phyloP scores from a whole-genome alignment of 2,329 filamentous ascomycete genomes.

The Zasmidium citrigriseum region DNA sequence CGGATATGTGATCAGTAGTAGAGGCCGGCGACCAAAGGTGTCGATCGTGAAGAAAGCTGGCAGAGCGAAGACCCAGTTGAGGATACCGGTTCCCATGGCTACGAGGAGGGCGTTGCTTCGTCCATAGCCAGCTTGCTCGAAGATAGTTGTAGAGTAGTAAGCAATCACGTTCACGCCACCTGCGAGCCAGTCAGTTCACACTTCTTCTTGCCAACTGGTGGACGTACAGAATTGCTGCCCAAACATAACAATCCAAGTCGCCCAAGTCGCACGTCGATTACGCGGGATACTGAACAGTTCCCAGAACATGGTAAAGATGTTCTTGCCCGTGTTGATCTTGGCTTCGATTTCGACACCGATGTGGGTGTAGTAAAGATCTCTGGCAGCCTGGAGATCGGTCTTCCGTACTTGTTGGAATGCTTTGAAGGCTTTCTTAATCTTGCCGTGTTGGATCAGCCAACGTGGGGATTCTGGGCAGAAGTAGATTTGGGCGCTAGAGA shows the following conservation, averaged over 20 bases:
- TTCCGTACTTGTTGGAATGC: background rate
- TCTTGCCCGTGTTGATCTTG: conserved; percentile 1
- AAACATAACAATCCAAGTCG: conserved; percentile 23
- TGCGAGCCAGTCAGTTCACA: background rate
- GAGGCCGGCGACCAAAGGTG: conserved; percentile 53
- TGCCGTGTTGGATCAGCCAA: conserved; percentile 28
- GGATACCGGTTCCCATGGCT: conserved; percentile 59
- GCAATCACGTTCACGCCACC: conserved; percentile 31
- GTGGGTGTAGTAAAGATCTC: conserved; percentile 28
- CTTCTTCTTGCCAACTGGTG: background rate
- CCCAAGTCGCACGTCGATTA: conserved; percentile 26
- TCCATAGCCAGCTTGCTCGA: conserved; percentile 36
- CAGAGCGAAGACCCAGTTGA: conserved; percentile 59
- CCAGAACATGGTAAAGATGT: conserved; percentile 9
- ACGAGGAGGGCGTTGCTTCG: conserved; percentile 54
- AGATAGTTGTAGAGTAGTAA: conserved; percentile 39
- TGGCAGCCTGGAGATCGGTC: conserved; percentile 2
- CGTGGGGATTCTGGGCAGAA: conserved; percentile 46
- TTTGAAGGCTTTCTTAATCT: background rate
- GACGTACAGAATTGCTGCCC: conserved; percentile 17
- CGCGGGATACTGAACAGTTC: conserved; percentile 29
- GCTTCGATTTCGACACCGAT: conserved; percentile 25
- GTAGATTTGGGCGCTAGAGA: conserved; percentile 34
- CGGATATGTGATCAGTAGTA: conserved; percentile 52
- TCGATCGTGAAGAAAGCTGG: conserved; percentile 36